Evolutionary conservation across 192 early-diverging fungal genomes (phyloP), one percentile per base, ranked within the genome.

Genomic region (Coemansia sp.): DNA sequence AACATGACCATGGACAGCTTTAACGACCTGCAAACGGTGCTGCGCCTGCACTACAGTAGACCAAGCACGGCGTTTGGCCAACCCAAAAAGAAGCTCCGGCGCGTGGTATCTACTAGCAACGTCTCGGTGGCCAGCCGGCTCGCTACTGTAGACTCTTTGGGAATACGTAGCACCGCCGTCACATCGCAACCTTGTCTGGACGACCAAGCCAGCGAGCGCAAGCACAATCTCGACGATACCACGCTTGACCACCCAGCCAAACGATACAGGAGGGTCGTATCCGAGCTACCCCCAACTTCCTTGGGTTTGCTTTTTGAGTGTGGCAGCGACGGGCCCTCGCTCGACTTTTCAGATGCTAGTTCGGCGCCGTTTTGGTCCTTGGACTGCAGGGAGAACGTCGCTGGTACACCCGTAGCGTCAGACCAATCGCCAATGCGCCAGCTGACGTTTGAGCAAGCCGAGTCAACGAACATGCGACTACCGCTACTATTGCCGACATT

Each of bases 21-120:
- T 46, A 27, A 66, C 33, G 63, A 71, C 15, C 50, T 80, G 29
- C 72, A 74, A 35, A 65, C 48, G 33, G 60, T 74, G 33, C 58
- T 80, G 37, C 54, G 64, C 3, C 54, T 60, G 22, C 60, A 71
- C 56, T 80, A 80, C 50, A 80, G 72, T 53, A 22, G 77, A 29
- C 40, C 57, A 26, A 48, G 48, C 4, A 60, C 72, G 8, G 77
- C 66, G 4, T 41, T 37, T 17, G 58, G 58, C 7, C 63, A 65
- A 33, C 37, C 57, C 37, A 70, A 70, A 40, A 70, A 70, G 58
- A 62, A 53, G 38, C 56, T 70, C 26, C 63, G 72, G 32, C 72
- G 76, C 11, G 66, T 72, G 27, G 76, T 62, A 0, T 79, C 76
- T 6, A 38, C 76, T 2, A 53, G 70, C 70, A 69, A 50, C 37